Evolutionary conservation across 352 stramenopile genomes (phyloP), one percentile per base, ranked within the genome.

Genomic region (Pythium folliculosum): DNA sequence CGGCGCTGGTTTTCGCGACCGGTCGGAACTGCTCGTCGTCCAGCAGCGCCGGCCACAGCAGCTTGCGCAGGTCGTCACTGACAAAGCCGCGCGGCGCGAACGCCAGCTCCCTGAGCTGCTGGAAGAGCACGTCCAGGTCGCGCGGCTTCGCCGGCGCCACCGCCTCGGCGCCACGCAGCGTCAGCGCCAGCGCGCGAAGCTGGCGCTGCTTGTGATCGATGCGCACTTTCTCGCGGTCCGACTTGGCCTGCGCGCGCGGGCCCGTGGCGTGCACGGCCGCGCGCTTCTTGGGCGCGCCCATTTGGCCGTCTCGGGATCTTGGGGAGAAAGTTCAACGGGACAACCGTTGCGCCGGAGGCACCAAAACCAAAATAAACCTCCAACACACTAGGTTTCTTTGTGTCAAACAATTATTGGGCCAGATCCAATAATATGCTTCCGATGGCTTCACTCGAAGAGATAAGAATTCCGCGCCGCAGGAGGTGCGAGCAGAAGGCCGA

Each of bases 1-100:
- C 23, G 23, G 55, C 60, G 14, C 65, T 59, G 25, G 53, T 52
- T 17, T 25, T 47, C 10, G 51, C 3, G 13, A 64, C 69, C 16
- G 58, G 9, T 30, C 72, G 52, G 38, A 69, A 65, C 5, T 1
- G 49, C 3, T 40, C 48, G 14, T 58, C 45, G 1, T 72, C 77
- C 4, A 91, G 62, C 25, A 96, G 67, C 35, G 89, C 76, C 0
- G 82, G 76, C 88, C 88, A 96, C 23, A 94, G 58, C 27, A 77
- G 61, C 35, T 71, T 70, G 2, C 88, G 77, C 17, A 95, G 75
- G n/a, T 81, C 76, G 56, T 84, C 68, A 23, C 75, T 80, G 53
- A 88, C 73, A 19, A 94, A 68, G 14, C 86, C 86, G 43, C 73
- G 71, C 10, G 77, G 77, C 17, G 75, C 72, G 32, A 90, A 70